Conservation (phyloP, 2,329 filamentous ascomycete species). For the Cladosporium sp. region DNA sequence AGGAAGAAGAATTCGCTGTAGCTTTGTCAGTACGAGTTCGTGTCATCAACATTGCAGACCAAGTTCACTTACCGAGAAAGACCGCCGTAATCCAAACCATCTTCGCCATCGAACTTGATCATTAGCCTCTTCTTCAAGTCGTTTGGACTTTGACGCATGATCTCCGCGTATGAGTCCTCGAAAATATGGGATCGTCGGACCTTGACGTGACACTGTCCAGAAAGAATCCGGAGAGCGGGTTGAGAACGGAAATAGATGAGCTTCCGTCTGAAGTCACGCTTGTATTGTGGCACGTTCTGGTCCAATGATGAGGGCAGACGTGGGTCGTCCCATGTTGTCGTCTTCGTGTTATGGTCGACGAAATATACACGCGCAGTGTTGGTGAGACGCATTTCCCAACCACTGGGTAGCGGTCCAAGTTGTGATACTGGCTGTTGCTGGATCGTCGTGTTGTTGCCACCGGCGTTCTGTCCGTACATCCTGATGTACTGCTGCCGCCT, state of each 20-base stretch:
- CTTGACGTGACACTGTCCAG: slow-evolving; percentile 97
- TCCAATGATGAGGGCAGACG: slow-evolving; percentile 91
- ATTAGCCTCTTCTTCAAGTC: slow-evolving; percentile 97
- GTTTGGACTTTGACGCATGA: slow-evolving; percentile 90
- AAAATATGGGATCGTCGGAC: slow-evolving; percentile 95
- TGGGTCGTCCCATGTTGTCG: slow-evolving; percentile 97
- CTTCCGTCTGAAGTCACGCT: slow-evolving; percentile 96
- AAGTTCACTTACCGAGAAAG: slow-evolving; percentile 61
- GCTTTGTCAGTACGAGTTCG: slow-evolving; percentile 23
- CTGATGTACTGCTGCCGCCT: slow-evolving; percentile 95
- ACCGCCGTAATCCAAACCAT: slow-evolving; percentile 95
- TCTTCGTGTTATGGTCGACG: slow-evolving; percentile 99
- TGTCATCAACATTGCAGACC: neutral
- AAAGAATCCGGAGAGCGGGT: slow-evolving; percentile 89
- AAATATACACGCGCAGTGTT: slow-evolving; percentile 98
- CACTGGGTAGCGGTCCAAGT: slow-evolving; percentile 87
- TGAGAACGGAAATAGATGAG: slow-evolving; percentile 99
- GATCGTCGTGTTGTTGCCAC: slow-evolving; percentile 69
- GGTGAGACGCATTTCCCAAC: slow-evolving; percentile 99
- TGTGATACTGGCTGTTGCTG: slow-evolving; percentile 98
- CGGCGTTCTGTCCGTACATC: slow-evolving; percentile 89
- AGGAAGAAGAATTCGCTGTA: slow-evolving; percentile 96
- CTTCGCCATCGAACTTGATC: slow-evolving; percentile 99
- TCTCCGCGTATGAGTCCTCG: slow-evolving; percentile 97
- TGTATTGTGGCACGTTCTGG: slow-evolving; percentile 98